A percentile compares a stretch with the other conserved stretches of the same genome.
Conservation (phyloP, 2,329 filamentous ascomycete genomes). For the Fusarium musae region DNA sequence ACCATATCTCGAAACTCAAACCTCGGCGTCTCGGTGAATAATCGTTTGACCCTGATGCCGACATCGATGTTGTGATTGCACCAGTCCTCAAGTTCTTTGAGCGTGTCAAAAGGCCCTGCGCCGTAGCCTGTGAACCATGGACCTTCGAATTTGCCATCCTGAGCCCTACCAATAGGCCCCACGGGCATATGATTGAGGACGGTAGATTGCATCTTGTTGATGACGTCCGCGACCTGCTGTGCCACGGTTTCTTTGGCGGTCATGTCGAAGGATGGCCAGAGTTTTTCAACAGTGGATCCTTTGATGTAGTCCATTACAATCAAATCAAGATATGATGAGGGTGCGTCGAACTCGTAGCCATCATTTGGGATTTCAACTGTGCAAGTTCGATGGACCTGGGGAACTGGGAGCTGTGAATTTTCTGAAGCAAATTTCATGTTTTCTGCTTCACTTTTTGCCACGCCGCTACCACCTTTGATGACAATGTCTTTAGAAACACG, state of each 20-base stretch:
- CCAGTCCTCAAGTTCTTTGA: rapidly evolving
- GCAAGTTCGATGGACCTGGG: not conserved
- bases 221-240: rapidly evolving
- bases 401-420: rapidly evolving
- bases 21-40: rapidly evolving
- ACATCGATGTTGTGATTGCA: not conserved
- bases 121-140: not conserved
- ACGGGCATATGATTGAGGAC: rapidly evolving
- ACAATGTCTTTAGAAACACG: rapidly evolving
- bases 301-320: no score
- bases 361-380: not conserved
- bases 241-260: not conserved
- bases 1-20: rapidly evolving
- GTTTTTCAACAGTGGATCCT: no score
- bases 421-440: not conserved
- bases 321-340: no score
- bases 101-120: rapidly evolving
- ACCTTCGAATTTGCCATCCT: rapidly evolving
- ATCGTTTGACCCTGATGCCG: rapidly evolving
- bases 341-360: no score
- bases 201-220: rapidly evolving
- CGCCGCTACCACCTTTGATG: not conserved
- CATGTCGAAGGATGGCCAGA: no score
- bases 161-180: rapidly evolving
- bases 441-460: not conserved